Percentiles rank a stretch among this genome's conserved stretches.
Conservation (phyloP, 331 rosid genomes). For the Phaseolus coccineus region DNA sequence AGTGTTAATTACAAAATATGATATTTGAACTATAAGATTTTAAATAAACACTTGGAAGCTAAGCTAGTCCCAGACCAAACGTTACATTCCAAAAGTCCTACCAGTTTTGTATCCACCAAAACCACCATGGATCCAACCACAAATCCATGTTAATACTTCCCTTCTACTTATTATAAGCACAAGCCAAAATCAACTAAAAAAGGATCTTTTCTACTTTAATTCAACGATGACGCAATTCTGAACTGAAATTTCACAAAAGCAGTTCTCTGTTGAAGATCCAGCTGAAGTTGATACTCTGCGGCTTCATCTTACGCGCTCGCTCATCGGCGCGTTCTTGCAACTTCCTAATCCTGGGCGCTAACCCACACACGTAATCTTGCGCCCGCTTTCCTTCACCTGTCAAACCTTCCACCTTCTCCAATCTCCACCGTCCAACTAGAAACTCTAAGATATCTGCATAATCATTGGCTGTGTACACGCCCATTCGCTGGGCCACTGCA, state of each 20-base stretch:
- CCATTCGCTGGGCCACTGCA: slow-evolving; percentile 66
- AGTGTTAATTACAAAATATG: neutral
- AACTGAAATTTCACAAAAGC: slow-evolving; percentile 1
- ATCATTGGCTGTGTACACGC: slow-evolving; percentile 70
- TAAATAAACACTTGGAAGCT: neutral
- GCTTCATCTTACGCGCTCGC: slow-evolving; percentile 64
- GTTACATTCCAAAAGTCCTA: neutral
- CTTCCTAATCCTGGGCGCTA: slow-evolving; percentile 70
- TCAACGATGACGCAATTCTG: no score
- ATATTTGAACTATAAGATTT: neutral
- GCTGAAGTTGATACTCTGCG: slow-evolving; percentile 61
- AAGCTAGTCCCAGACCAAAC: neutral
- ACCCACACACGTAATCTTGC: slow-evolving; percentile 68
- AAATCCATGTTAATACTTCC: slow-evolving; percentile 7
- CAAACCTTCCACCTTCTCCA: slow-evolving; percentile 70
- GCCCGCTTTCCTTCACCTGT: slow-evolving; percentile 57
- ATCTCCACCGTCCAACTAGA: slow-evolving; percentile 63
- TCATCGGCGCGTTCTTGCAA: slow-evolving; percentile 69
- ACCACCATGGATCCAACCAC: neutral
- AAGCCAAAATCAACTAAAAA: no score
- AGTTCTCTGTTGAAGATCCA: slow-evolving; percentile 74
- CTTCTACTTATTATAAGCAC: neutral
- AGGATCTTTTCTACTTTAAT: no score
- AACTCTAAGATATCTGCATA: slow-evolving; percentile 74
- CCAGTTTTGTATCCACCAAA: neutral